Conservation (phyloP, 2,329 filamentous ascomycete genomes). For the Claviceps fusiformis region DNA sequence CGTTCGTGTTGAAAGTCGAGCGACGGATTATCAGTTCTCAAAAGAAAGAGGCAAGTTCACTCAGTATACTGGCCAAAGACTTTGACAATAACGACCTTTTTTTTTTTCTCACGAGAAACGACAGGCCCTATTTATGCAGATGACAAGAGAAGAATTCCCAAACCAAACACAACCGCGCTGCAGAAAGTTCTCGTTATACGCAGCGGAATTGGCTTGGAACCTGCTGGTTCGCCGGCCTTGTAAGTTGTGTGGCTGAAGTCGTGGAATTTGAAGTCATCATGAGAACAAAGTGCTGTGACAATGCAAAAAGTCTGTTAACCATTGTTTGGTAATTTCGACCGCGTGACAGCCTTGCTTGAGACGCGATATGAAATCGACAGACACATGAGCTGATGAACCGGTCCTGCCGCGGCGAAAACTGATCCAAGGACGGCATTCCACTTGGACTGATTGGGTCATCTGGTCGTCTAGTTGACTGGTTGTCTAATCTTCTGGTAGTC, state of each 20-base stretch:
- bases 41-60: background rate
- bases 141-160: background rate
- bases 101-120: background rate
- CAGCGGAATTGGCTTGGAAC: background rate
- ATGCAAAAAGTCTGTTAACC: background rate
- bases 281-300: conserved; percentile 4
- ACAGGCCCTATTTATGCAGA: background rate
- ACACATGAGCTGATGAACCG: background rate
- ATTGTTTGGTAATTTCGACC: background rate
- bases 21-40: background rate
- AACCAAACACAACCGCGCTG: background rate
- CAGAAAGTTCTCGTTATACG: background rate
- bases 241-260: background rate
- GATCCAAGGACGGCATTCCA: background rate
- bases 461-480: background rate
- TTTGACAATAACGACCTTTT: background rate
- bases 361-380: background rate
- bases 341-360: background rate
- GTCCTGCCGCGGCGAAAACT: background rate
- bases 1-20: background rate
- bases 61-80: background rate
- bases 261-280: background rate
- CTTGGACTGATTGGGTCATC: background rate
- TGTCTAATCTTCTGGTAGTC: background rate
- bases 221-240: background rate